Evolutionary conservation across 768 basidiomycete genomes (phyloP), one percentile per base, ranked within the genome.

Genomic region (Brasilioporus rufonigricans): DNA sequence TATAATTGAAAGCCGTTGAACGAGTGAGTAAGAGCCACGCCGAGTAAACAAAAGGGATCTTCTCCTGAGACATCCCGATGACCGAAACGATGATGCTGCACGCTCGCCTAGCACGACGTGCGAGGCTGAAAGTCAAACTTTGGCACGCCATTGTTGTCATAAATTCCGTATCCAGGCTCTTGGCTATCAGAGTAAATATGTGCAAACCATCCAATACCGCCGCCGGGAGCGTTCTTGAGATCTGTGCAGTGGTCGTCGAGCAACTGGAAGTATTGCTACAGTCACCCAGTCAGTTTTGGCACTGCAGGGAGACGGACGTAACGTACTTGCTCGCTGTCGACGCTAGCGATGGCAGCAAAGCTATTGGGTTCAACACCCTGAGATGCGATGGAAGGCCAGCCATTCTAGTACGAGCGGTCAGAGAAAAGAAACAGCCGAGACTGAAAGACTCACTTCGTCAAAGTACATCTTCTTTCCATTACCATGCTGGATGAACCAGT

Each of bases 141-240:
- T 56, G 77, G 59, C 21, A 66, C 63, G 21, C 83, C 82, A 29
- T 72, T 67, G 0, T 38, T 56, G 32, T 77, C 70, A 62, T 85
- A 86, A 48, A 90, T 80, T 7, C 88, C 89, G 62, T 91, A 91
- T 12, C 88, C 88, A 18, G 84, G 82, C 48, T 78, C 78, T 67
- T 82, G 78, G 57, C 69, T 55, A 62, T 89, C 89, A 2, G 83
- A 82, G n/a, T n/a, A n/a, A n/a, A n/a, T n/a, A n/a, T n/a, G n/a
- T n/a, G n/a, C n/a, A n/a, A n/a, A n/a, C n/a, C 89, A 91, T 12
- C 89, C 87, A 35, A 90, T 73, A 21, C 87, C 87, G 23, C 87
- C 86, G 4, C 79, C 79, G 26, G 68, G 56, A 24, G 80, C 80
- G 0, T 58, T 62, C 70, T 91, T 91, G 62, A 91, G 75, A 60